A percentile compares a stretch with the other conserved stretches of the same genome.
Evolutionary conservation across 164 flowering plant species (phyloP).

Genomic region (Vitis rupestris): DNA sequence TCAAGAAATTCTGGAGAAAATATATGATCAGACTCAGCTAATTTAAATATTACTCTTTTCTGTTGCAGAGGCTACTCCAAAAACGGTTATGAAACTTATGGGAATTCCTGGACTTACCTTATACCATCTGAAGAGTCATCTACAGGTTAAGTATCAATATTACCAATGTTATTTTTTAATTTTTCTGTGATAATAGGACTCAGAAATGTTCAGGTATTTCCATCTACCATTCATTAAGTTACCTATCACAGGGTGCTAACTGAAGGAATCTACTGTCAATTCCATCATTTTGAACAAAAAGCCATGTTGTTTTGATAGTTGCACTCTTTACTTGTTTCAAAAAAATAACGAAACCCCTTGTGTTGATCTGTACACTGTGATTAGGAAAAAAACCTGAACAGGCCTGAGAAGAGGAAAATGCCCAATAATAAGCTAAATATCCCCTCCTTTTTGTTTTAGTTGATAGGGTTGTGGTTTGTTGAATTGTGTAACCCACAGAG

Average conservation of each 20-base stretch:
- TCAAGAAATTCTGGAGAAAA: not conserved
- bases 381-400: too few species aligned
- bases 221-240: not conserved
- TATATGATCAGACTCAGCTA: slow-evolving; percentile 1
- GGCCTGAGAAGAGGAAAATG: too few species aligned
- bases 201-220: not conserved
- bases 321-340: too few species aligned
- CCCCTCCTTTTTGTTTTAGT: too few species aligned
- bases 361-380: too few species aligned
- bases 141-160: slow-evolving; percentile 57
- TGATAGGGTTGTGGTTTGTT: too few species aligned
- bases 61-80: slow-evolving; percentile 92
- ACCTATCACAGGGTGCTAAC: not conserved
- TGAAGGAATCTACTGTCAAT: too few species aligned
- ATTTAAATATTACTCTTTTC: slow-evolving; percentile 10
- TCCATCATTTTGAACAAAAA: not conserved
- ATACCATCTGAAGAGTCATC: slow-evolving; percentile 95
- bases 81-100: slow-evolving; percentile 91
- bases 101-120: slow-evolving; percentile 96
- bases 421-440: too few species aligned
- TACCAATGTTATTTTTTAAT: not conserved
- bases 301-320: not conserved
- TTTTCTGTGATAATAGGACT: not conserved
- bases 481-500: not conserved
- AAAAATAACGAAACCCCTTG: too few species aligned